Percentiles rank a stretch among this genome's conserved stretches.
phyloP scores from a whole-genome alignment of 192 early-diverging fungal species.

The Piromyces sp. region DNA sequence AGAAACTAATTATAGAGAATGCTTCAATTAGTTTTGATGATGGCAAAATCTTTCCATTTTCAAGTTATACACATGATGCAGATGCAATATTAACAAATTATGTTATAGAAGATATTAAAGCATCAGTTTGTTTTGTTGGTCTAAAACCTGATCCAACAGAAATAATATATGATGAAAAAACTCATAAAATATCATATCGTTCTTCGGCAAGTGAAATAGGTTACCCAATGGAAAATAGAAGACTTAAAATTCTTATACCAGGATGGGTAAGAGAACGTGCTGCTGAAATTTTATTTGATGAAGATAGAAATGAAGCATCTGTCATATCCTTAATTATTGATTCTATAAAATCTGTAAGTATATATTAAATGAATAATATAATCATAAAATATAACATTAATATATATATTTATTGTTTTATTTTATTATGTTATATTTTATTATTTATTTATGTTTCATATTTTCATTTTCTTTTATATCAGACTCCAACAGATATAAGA shows the following conservation, averaged over 20 bases:
- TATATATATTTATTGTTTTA: no score
- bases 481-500: conserved; percentile 56
- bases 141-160: conserved; percentile 17
- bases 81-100: conserved; percentile 18
- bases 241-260: conserved; percentile 24
- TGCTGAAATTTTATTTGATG: conserved; percentile 61
- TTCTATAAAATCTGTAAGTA: conserved; percentile 11
- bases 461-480: background rate
- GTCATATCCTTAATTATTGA: conserved; percentile 36
- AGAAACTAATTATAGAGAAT: conserved; percentile 39
- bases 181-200: background rate
- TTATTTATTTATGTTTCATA: no score
- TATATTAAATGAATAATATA: background rate
- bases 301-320: conserved; percentile 31
- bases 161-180: conserved; percentile 5
- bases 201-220: background rate
- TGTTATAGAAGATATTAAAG: conserved; percentile 49
- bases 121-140: conserved; percentile 40
- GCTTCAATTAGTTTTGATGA: conserved; percentile 20
- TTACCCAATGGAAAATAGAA: conserved; percentile 1
- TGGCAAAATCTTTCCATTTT: conserved; percentile 14
- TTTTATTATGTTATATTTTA: no score
- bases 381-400: conserved; percentile 7
- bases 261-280: conserved; percentile 73
- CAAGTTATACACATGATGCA: conserved; percentile 8